A percentile compares a stretch with the other conserved stretches of the same genome.
Evolutionary conservation across 2,329 filamentous ascomycete genomes (phyloP).

Genomic region (Colletotrichum sp.): DNA sequence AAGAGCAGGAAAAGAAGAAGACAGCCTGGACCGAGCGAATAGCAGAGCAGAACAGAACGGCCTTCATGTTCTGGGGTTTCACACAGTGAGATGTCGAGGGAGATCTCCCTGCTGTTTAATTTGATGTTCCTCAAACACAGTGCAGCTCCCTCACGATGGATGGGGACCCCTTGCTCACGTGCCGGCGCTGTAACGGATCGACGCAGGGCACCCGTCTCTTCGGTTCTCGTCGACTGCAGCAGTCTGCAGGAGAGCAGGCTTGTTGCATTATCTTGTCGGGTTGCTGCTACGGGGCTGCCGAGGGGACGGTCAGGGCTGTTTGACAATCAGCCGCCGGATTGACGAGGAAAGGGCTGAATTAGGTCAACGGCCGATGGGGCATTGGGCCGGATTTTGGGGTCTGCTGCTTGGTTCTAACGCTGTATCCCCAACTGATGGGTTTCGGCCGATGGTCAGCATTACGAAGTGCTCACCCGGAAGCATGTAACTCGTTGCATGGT

Average conservation of each 20-base stretch:
- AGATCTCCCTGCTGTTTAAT: not conserved
- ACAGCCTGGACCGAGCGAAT: not conserved
- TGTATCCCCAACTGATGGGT: not conserved
- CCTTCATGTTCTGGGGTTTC: not conserved
- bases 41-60: not conserved
- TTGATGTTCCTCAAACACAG: not conserved
- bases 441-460: not conserved
- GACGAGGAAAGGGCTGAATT: not conserved
- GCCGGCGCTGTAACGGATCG: conserved; percentile 17
- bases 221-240: not conserved
- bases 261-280: not conserved
- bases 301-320: not conserved
- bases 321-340: not conserved
- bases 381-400: not conserved
- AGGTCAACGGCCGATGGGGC: not conserved
- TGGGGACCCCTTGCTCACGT: conserved; percentile 6
- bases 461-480: not conserved
- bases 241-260: not conserved
- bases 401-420: too few species aligned
- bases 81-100: not conserved
- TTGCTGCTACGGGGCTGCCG: not conserved
- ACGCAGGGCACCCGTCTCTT: conserved; percentile 13
- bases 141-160: not conserved
- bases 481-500: not conserved
- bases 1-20: not conserved